These are phyloP conservation scores for Penicillium salamii DNA, from an alignment of 495 filamentous ascomycete species.

Conservation along the genomic window DNA sequence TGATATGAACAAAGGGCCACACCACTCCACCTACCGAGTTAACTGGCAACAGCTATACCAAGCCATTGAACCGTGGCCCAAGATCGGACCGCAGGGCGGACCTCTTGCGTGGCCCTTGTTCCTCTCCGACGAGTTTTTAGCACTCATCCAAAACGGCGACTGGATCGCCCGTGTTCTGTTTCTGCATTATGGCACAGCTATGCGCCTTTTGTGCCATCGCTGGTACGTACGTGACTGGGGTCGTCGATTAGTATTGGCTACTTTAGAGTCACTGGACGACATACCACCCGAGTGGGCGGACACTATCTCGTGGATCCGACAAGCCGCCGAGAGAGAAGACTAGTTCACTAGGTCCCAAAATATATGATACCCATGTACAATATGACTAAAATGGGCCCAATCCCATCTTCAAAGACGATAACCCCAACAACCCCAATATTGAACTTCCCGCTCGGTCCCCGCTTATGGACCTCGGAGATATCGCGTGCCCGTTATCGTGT, in stretches of 20 bases:
- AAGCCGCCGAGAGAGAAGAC: constrained; percentile 18
- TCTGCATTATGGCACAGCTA: constrained; percentile 33
- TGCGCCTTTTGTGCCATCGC: constrained; percentile 35
- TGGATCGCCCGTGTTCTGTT: constrained; percentile 39
- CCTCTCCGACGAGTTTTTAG: constrained; percentile 27
- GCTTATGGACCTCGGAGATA: not conserved
- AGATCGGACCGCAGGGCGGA: constrained; percentile 30
- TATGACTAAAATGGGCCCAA: too few species aligned
- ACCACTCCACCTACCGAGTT: constrained; percentile 11
- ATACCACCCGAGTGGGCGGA: constrained; percentile 31
- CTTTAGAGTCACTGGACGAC: constrained; percentile 26
- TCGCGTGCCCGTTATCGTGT: not conserved
- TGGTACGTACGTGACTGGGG: constrained; percentile 42
- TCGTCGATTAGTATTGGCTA: constrained; percentile 33
- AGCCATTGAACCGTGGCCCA: constrained; percentile 34
- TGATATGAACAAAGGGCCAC: constrained; percentile 11
- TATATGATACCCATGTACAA: too few species aligned
- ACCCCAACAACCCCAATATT: too few species aligned
- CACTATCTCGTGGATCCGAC: constrained; percentile 33
- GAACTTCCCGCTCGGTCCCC: too few species aligned
- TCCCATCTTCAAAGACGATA: too few species aligned
- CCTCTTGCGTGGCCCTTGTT: constrained; percentile 38
- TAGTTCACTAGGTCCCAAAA: not conserved
- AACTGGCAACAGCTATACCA: constrained; percentile 32
- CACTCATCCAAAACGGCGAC: constrained; percentile 28